phyloP scores from a whole-genome alignment of 805 yeast species.

The Candida hungchunana region DNA sequence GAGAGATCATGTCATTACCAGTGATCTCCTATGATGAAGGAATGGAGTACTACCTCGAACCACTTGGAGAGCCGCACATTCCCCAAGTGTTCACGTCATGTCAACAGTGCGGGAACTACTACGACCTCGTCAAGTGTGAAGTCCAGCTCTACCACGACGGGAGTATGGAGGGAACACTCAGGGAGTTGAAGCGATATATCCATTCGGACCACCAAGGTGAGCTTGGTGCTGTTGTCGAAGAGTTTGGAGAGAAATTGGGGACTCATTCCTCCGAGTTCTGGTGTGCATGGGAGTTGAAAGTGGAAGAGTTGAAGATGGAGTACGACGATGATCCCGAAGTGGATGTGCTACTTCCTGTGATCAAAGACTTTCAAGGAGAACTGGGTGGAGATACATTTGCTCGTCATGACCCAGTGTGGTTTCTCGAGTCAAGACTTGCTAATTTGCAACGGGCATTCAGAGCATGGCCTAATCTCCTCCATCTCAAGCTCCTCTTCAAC shows the following conservation, averaged over 20 bases:
- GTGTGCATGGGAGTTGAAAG: slow-evolving; percentile 5
- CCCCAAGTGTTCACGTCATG: slow-evolving; percentile 1
- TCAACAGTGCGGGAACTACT: slow-evolving; percentile 6
- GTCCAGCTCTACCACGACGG: slow-evolving; percentile 7
- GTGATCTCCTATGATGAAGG: slow-evolving; percentile 4
- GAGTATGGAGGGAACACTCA: background rate
- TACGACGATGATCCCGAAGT: background rate
- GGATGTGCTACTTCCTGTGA: background rate
- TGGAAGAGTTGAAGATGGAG: background rate
- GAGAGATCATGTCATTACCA: slow-evolving; percentile 3
- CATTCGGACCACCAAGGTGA: background rate
- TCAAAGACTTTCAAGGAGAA: slow-evolving; percentile 1
- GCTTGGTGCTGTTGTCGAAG: slow-evolving; percentile 1
- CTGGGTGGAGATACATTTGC: background rate
- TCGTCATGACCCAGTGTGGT: slow-evolving; percentile 6
- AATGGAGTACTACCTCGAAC: slow-evolving; percentile 3
- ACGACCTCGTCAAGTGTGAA: slow-evolving; percentile 5
- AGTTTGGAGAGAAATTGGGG: slow-evolving; percentile 1
- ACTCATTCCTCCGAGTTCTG: slow-evolving; percentile 6
- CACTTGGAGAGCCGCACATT: slow-evolving; percentile 2
- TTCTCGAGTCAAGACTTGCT: slow-evolving; percentile 1
- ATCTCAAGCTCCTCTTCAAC: slow-evolving; percentile 2
- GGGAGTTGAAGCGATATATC: background rate
- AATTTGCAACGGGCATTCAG: slow-evolving; percentile 3
- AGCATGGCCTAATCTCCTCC: slow-evolving; percentile 6